Evolutionary conservation across 345 rosid species (phyloP).

Genomic region (Erysimum cheiranthoides): DNA sequence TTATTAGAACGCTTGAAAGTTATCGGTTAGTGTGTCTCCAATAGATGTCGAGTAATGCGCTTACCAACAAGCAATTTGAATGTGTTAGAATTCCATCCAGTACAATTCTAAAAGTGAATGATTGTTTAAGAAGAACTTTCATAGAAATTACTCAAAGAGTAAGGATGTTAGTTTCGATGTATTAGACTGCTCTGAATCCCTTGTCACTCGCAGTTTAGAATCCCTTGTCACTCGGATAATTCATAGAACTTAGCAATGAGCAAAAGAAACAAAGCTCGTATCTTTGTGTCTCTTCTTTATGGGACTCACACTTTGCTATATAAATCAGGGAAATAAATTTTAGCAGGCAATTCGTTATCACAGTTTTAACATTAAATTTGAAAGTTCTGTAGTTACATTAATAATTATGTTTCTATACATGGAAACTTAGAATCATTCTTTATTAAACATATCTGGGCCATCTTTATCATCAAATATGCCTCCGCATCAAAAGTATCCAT

Average conservation of each 20-base stretch:
- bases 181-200: neutral
- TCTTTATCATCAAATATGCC: slow-evolving; percentile 5
- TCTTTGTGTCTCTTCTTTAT: neutral
- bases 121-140: neutral
- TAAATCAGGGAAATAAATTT: neutral
- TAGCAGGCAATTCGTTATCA: neutral
- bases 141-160: neutral
- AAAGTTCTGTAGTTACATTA: neutral
- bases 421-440: slow-evolving; percentile 13
- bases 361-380: neutral
- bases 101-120: neutral
- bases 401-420: neutral
- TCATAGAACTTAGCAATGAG: slow-evolving; percentile 6
- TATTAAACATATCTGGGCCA: neutral
- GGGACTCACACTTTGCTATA: slow-evolving; percentile 6
- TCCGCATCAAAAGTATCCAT: slow-evolving; percentile 34
- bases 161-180: neutral
- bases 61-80: neutral
- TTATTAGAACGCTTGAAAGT: slow-evolving; percentile 1
- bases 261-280: neutral
- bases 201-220: neutral
- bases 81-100: too few species aligned
- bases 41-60: neutral
- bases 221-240: neutral
- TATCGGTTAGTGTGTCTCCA: slow-evolving; percentile 8